These are phyloP conservation scores for Cnidoscolus chayamansa DNA, from an alignment of 441 rosid species.

Conservation along the genomic window DNA sequence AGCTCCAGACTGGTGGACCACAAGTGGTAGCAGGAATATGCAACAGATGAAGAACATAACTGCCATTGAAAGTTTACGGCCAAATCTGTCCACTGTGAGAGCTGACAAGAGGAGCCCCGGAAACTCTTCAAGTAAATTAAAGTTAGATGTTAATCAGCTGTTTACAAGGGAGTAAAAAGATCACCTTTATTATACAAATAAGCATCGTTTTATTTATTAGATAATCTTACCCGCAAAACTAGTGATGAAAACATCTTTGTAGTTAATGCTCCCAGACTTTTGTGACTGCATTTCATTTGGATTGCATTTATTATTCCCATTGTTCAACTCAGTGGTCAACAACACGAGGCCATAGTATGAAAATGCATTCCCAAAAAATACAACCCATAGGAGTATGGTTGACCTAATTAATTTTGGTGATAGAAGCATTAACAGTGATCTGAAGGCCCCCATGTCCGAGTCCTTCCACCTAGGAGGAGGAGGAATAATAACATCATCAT, in stretches of 20 bases:
- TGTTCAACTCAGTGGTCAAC: constrained; percentile 85
- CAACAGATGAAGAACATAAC: constrained; percentile 62
- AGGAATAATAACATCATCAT: neutral
- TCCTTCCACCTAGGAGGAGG: constrained; percentile 27
- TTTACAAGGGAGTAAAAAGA: neutral
- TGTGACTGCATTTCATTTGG: constrained; percentile 27
- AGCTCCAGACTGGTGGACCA: constrained; percentile 50
- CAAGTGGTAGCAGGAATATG: constrained; percentile 67
- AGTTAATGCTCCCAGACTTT: constrained; percentile 46
- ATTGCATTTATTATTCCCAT: constrained; percentile 45
- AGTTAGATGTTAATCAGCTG: constrained; percentile 19
- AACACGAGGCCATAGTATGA: constrained; percentile 84
- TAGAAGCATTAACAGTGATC: constrained; percentile 52
- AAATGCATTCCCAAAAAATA: constrained; percentile 83
- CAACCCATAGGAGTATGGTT: constrained; percentile 76
- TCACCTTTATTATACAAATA: neutral
- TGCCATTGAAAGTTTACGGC: constrained; percentile 79
- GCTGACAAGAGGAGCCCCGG: constrained; percentile 80
- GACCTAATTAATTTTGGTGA: constrained; percentile 60
- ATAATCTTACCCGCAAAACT: constrained; percentile 66
- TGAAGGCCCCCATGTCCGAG: constrained; percentile 38
- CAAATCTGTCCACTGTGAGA: constrained; percentile 66
- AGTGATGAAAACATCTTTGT: constrained; percentile 69
- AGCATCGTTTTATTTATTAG: constrained; percentile 9
- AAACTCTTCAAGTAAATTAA: constrained; percentile 46